Evolutionary conservation across 768 basidiomycete genomes (phyloP).

Genomic region (Dendrothele bispora): DNA sequence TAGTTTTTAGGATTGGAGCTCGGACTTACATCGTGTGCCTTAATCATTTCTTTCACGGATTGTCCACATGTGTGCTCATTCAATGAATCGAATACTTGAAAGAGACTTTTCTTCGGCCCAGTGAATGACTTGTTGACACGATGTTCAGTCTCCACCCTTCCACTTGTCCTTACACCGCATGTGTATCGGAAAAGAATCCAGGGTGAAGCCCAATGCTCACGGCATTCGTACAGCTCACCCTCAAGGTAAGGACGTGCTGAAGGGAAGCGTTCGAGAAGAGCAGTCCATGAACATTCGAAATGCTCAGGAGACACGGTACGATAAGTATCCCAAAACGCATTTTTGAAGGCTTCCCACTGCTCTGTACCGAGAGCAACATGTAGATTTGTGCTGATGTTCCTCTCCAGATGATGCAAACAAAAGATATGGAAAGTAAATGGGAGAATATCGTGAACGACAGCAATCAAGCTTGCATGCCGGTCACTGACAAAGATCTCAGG

Average conservation of each 20-base stretch:
- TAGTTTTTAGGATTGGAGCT: no score
- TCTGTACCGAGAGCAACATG: constrained; percentile 14
- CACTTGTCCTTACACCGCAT: constrained; percentile 32
- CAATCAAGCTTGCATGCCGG: constrained; percentile 19
- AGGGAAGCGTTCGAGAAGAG: constrained; percentile 15
- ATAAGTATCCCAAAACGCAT: constrained; percentile 28
- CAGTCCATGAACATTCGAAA: constrained; percentile 21
- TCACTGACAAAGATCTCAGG: constrained; percentile 24
- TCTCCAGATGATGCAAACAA: constrained; percentile 29
- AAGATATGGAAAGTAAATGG: constrained; percentile 24
- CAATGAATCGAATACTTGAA: constrained; percentile 22
- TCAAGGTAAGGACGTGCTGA: constrained; percentile 23
- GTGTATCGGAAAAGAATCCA: constrained; percentile 29
- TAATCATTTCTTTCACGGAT: constrained; percentile 15
- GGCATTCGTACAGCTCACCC: constrained; percentile 26
- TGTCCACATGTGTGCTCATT: constrained; percentile 23
- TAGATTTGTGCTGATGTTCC: constrained; percentile 25
- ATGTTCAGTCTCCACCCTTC: constrained; percentile 30
- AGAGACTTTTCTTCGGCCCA: constrained; percentile 22
- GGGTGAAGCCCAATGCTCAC: constrained; percentile 34
- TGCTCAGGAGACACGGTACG: constrained; percentile 29
- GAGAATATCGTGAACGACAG: constrained; percentile 11
- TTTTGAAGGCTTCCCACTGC: constrained; percentile 22
- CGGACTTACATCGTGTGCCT: constrained; percentile 19
- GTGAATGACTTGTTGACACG: constrained; percentile 23